Percentiles rank a stretch among this genome's conserved stretches.
Conservation (phyloP, 1,284 basidiomycete species). For the Cystobasidium pallidum region DNA sequence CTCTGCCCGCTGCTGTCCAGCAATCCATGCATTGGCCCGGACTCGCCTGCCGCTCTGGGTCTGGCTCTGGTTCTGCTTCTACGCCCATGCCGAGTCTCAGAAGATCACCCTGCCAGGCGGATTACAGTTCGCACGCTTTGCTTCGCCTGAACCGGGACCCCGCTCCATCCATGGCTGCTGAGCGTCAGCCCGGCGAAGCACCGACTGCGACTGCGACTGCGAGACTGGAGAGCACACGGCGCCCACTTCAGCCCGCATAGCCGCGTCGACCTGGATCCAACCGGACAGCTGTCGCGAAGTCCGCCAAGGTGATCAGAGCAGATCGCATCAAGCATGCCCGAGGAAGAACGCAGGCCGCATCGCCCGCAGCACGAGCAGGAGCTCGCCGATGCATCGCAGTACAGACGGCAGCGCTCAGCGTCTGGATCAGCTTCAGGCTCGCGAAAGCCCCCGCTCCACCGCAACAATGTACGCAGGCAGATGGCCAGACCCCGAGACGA, state of each 20-base stretch:
- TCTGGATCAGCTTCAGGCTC: conserved; percentile 10
- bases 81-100: too few relatives aligned
- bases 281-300: not conserved
- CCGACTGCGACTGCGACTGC: not conserved
- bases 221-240: not conserved
- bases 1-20: too few relatives aligned
- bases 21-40: too few relatives aligned
- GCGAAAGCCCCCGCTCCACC: conserved; percentile 13
- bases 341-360: not conserved
- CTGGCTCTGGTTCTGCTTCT: too few relatives aligned
- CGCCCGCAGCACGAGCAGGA: not conserved
- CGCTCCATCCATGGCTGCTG: not conserved
- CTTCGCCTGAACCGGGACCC: not conserved
- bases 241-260: conserved; percentile 1
- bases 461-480: conserved; percentile 20
- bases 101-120: too few relatives aligned
- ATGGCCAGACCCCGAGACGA: not conserved
- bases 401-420: not conserved
- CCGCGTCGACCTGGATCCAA: not conserved
- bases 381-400: not conserved
- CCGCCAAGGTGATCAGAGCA: conserved; percentile 7
- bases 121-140: not conserved
- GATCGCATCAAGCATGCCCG: not conserved
- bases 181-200: not conserved
- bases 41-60: too few relatives aligned